A percentile compares a stretch with the other conserved stretches of the same genome.
Evolutionary conservation across 345 rosid genomes (phyloP).

Genomic region (Populus alba): DNA sequence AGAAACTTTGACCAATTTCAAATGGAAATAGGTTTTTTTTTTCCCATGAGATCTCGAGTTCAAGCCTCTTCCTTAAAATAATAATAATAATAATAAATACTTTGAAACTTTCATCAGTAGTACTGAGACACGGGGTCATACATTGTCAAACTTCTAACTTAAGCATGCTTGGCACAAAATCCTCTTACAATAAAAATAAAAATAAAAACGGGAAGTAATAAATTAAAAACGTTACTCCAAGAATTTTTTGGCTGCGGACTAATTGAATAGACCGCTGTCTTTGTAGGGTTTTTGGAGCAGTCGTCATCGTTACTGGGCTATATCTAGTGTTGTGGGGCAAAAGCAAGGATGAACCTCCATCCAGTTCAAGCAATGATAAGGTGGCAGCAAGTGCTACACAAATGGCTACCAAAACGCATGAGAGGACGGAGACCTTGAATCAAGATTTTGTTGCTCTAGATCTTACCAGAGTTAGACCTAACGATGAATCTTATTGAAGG

Average conservation of each 20-base stretch:
- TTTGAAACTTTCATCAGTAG: neutral
- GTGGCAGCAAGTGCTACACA: neutral
- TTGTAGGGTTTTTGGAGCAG: conserved; percentile 60
- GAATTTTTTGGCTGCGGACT: neutral
- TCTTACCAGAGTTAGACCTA: conserved; percentile 9
- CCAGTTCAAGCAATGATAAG: conserved; percentile 1
- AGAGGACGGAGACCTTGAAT: neutral
- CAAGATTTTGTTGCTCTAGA: conserved; percentile 12
- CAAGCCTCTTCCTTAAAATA: too few relatives aligned
- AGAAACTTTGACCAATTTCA: too few relatives aligned
- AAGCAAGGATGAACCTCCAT: conserved; percentile 46
- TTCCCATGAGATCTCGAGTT: too few relatives aligned
- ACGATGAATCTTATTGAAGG: conserved; percentile 4
- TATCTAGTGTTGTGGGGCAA: conserved; percentile 81
- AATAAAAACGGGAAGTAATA: neutral
- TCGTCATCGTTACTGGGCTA: conserved; percentile 61
- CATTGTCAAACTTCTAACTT: neutral
- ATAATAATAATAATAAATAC: neutral
- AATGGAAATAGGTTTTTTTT: too few relatives aligned
- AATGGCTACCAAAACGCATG: neutral
- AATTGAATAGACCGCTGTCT: neutral
- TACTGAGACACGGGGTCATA: neutral
- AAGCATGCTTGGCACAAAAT: neutral
- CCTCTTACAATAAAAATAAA: neutral
- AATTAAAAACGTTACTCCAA: neutral